Conservation (phyloP, 306 rosid species). For the Geum urbanum region DNA sequence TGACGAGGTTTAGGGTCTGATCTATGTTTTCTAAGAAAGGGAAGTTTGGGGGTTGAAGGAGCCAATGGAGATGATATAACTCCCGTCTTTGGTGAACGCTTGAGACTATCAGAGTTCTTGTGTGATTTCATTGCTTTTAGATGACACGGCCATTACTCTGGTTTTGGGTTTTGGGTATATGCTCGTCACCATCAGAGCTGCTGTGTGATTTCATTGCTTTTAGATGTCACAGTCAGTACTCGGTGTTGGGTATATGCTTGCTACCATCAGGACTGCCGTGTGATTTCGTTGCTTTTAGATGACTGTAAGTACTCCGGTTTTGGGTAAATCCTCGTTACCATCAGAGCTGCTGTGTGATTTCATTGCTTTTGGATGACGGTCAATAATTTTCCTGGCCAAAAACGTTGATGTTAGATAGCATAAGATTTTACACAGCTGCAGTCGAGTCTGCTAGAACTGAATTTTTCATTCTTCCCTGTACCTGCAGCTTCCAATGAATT, state of each 20-base stretch:
- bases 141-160: no score
- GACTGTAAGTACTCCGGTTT: no score
- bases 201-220: background rate
- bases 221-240: no score
- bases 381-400: no score
- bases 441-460: background rate
- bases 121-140: no score
- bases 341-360: background rate
- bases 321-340: background rate
- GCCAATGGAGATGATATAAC: background rate
- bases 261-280: background rate
- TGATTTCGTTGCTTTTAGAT: no score
- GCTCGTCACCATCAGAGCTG: background rate
- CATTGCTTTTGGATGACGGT: background rate
- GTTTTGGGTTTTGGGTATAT: background rate
- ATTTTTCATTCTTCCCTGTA: background rate
- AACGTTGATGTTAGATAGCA: background rate
- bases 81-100: no score
- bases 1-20: background rate
- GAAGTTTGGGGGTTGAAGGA: background rate
- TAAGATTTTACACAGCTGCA: background rate
- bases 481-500: conserved; percentile 21
- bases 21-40: background rate
- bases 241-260: no score
- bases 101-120: background rate